Evolutionary conservation across 805 yeast genomes (phyloP).

Genomic region (Metschnikowia similis): DNA sequence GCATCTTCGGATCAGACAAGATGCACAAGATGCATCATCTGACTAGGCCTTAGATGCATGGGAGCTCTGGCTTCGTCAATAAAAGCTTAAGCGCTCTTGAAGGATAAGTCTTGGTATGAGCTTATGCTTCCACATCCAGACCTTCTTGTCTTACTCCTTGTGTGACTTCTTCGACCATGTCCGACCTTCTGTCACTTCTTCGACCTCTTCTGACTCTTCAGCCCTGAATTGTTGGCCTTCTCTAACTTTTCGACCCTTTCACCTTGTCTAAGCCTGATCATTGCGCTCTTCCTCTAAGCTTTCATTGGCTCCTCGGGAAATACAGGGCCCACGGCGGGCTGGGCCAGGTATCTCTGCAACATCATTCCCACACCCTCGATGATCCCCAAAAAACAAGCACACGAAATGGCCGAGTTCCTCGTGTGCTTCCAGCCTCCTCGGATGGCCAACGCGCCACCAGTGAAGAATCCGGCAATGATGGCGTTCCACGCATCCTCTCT

Average conservation of each 20-base stretch:
- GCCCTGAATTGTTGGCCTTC: too few relatives aligned
- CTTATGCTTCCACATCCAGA: too few relatives aligned
- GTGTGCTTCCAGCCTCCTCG: slow-evolving; percentile 99
- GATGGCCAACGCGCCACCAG: slow-evolving; percentile 96
- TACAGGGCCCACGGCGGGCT: slow-evolving; percentile 48
- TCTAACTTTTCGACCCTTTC: too few relatives aligned
- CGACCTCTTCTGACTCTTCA: too few relatives aligned
- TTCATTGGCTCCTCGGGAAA: slow-evolving; percentile 42
- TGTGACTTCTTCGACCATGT: too few relatives aligned
- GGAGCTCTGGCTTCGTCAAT: too few relatives aligned
- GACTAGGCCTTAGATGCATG: background rate
- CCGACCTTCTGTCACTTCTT: too few relatives aligned
- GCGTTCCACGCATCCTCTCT: slow-evolving; percentile 99
- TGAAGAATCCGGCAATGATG: slow-evolving; percentile 94
- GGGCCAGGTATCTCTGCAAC: slow-evolving; percentile 88
- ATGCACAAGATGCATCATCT: background rate
- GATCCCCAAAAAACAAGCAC: slow-evolving; percentile 94
- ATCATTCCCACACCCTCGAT: slow-evolving; percentile 98
- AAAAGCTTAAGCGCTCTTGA: too few relatives aligned
- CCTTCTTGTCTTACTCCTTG: too few relatives aligned
- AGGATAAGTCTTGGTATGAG: too few relatives aligned
- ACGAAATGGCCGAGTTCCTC: slow-evolving; percentile 92
- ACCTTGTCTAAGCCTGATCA: too few relatives aligned
- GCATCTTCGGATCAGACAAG: too few relatives aligned
- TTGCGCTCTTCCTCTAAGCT: slow-evolving; percentile 20